Conservation (phyloP, 495 filamentous ascomycete species). For the Neurospora sp. region DNA sequence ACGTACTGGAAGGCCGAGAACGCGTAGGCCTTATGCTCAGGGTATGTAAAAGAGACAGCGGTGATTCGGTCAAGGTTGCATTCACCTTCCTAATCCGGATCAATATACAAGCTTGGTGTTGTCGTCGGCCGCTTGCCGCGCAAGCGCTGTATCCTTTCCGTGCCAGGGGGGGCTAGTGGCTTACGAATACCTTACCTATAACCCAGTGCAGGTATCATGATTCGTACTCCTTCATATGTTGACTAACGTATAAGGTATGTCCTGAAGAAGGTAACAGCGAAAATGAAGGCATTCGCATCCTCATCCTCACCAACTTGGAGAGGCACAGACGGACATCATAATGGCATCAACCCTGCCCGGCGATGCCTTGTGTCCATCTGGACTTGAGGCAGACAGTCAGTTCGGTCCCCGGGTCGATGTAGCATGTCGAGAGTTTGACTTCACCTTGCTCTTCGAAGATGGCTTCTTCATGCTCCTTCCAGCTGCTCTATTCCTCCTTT, state of each 20-base stretch:
- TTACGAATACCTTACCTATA: neutral
- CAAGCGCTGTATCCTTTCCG: neutral
- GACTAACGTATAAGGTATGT: neutral
- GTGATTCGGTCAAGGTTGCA: neutral
- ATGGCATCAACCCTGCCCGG: neutral
- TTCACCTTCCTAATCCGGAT: neutral
- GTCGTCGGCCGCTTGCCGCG: neutral
- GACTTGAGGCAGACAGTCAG: constrained; percentile 1
- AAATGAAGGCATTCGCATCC: neutral
- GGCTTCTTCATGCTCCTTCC: constrained; percentile 20
- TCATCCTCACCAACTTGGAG: neutral
- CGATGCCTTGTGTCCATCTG: neutral
- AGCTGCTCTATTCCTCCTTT: constrained; percentile 21
- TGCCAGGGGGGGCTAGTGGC: neutral
- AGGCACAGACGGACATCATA: neutral
- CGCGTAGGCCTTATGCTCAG: neutral
- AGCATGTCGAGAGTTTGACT: constrained; percentile 26
- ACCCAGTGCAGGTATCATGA: neutral
- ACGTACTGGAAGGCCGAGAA: neutral
- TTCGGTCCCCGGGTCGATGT: constrained; percentile 22
- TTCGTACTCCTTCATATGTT: neutral
- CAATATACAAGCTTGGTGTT: neutral
- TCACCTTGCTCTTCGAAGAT: constrained; percentile 29
- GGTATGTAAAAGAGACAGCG: neutral
- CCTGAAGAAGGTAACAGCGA: neutral